Conservation (phyloP, 75 land plant genomes). For the Cupressus sempervirens region DNA sequence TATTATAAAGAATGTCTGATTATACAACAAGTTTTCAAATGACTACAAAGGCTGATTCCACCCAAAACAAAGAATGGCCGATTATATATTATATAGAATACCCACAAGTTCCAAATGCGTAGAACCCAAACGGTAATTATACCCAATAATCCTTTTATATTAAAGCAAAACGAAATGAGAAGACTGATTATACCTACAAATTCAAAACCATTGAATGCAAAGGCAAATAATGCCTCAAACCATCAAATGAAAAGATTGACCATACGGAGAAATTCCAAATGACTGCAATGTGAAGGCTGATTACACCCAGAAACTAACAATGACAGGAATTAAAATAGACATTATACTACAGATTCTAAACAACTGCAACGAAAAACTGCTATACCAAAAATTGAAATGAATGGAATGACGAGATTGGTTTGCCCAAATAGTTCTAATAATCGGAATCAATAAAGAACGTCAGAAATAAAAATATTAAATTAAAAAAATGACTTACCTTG, state of each 20-base stretch:
- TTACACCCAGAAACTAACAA: background rate
- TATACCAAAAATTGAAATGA: background rate
- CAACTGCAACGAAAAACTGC: background rate
- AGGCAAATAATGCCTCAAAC: background rate
- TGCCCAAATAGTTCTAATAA: background rate
- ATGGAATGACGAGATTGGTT: too few species aligned
- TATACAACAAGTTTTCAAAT: background rate
- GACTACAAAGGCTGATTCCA: background rate
- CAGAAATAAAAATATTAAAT: background rate
- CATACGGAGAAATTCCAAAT: background rate
- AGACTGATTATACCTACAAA: background rate
- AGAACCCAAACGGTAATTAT: background rate
- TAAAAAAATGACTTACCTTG: constrained; percentile 46
- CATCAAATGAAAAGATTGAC: background rate
- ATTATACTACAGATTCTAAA: background rate
- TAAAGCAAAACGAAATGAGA: background rate
- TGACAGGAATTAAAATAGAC: background rate
- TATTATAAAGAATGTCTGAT: background rate
- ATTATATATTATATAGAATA: too few species aligned
- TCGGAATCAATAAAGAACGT: background rate
- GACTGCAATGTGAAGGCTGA: background rate
- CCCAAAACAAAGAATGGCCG: background rate
- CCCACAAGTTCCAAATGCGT: background rate
- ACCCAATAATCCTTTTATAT: background rate
- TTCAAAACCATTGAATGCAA: background rate